Evolutionary conservation across 305 asterid species (phyloP), one percentile per base, ranked within the genome.

Genomic region (Fraxinus dipetala): DNA sequence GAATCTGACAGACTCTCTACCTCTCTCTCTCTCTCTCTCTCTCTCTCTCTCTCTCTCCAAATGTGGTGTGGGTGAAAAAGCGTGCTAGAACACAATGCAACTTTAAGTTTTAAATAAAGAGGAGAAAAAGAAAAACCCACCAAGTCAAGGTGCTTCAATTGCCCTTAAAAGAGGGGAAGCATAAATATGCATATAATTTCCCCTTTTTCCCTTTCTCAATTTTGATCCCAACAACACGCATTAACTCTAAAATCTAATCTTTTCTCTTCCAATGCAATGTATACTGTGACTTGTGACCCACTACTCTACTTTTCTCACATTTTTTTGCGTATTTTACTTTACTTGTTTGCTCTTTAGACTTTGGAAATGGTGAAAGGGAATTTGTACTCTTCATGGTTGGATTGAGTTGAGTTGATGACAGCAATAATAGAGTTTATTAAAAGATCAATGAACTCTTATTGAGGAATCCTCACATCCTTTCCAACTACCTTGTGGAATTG

Each of bases 81-180:
- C 78, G 63, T 4, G 40, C 72, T 9, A 26, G 43, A 34, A 14
- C 34, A 34, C 32, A 54, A 10, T 35, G 75, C 82, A 70, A 80
- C 84, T 84, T 80, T 59, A 80, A n/a, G 70, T 51, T 76, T 82
- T 76, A 54, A 0, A 77, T 1, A 34, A 83, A 45, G 36, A 9
- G 38, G 7, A 34, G 4, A 77, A 79, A 75, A 9, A 8, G 1
- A 24, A 45, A 56, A 9, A 26, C 16, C 45, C 56, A 78, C 51
- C 28, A 79, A 75, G 83, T 82, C 65, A 85, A 48, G 59, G 59
- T 45, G 59, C 59, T 48, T 48, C 59, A 13, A 54, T 84, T 78
- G 84, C 83, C 88, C 67, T 82, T 32, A 34, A 85, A 83, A 80
- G 78, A 24, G 82, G 85, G 80, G 82, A 82, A 79, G 48, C 79